Conservation (phyloP, 306 rosid species). For the Prinsepia uniflora region DNA sequence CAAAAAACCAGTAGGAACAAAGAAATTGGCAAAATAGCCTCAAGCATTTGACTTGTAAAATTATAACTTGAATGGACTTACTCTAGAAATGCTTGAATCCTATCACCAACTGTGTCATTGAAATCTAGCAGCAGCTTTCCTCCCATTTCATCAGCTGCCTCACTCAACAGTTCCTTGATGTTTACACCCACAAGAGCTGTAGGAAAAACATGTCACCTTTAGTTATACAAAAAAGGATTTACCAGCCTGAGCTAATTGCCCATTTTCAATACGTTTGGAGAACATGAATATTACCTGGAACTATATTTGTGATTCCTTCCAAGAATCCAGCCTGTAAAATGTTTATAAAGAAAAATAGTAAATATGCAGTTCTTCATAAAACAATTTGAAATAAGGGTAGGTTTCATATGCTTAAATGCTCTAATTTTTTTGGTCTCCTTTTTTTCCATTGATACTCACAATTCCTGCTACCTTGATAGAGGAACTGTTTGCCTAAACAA, state of each 20-base stretch:
- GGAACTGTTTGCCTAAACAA: neutral
- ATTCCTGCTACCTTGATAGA: neutral
- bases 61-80: constrained; percentile 21
- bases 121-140: constrained; percentile 77
- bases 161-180: constrained; percentile 72
- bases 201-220: constrained; percentile 9
- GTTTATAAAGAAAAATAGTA: constrained; percentile 12
- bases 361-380: constrained; percentile 11
- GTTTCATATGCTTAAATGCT: neutral
- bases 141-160: constrained; percentile 73
- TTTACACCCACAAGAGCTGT: constrained; percentile 87
- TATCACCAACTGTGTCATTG: constrained; percentile 74
- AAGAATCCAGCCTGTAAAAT: constrained; percentile 84
- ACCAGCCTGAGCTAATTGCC: constrained; percentile 1
- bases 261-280: constrained; percentile 13
- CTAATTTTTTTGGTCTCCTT: neutral
- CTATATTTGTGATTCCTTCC: constrained; percentile 80
- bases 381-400: neutral
- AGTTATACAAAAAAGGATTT: constrained; percentile 17
- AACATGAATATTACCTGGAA: constrained; percentile 64
- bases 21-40: neutral
- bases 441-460: neutral
- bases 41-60: neutral
- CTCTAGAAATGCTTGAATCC: constrained; percentile 84
- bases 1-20: neutral